Percentiles rank a stretch among this genome's conserved stretches.
Conservation (phyloP, 1,284 basidiomycete genomes). For the Porphyrellus sp. region DNA sequence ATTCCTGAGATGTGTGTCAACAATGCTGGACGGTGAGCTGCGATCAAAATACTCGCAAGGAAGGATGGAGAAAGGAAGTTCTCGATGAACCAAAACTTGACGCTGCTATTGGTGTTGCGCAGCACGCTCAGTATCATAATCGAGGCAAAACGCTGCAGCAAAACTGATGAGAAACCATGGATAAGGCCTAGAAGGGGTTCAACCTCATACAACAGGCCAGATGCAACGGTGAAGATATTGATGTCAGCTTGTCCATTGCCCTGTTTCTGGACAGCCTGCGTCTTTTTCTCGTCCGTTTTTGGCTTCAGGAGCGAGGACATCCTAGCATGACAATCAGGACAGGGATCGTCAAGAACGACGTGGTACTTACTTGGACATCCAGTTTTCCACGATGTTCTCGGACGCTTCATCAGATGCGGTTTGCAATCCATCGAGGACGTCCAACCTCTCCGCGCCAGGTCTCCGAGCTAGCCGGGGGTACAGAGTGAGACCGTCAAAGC, state of each 20-base stretch:
- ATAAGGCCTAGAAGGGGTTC: neutral
- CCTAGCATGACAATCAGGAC: slow-evolving; percentile 34
- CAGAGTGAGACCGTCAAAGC: slow-evolving; percentile 85
- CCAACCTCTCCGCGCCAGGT: slow-evolving; percentile 75
- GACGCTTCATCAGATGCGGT: slow-evolving; percentile 33
- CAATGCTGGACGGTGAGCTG: neutral
- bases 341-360: neutral
- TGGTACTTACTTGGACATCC: slow-evolving; percentile 48
- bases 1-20: slow-evolving; percentile 57
- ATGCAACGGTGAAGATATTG: slow-evolving; percentile 98
- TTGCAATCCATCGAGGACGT: slow-evolving; percentile 65
- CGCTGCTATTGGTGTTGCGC: slow-evolving; percentile 86
- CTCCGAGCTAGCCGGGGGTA: slow-evolving; percentile 76
- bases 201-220: slow-evolving; percentile 93
- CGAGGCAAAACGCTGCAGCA: slow-evolving; percentile 84
- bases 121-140: slow-evolving; percentile 98
- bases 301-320: slow-evolving; percentile 53
- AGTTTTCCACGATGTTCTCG: slow-evolving; percentile 42
- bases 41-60: slow-evolving; percentile 52
- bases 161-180: slow-evolving; percentile 5
- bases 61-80: slow-evolving; percentile 99
- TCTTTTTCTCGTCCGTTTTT: slow-evolving; percentile 17
- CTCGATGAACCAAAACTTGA: slow-evolving; percentile 99
- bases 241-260: slow-evolving; percentile 71
- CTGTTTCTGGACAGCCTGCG: slow-evolving; percentile 19